Percentiles rank a stretch among this genome's conserved stretches.
These are phyloP conservation scores for Trichoderma brevicompactum DNA, from an alignment of 2,329 filamentous ascomycete species.

Conservation along the genomic window DNA sequence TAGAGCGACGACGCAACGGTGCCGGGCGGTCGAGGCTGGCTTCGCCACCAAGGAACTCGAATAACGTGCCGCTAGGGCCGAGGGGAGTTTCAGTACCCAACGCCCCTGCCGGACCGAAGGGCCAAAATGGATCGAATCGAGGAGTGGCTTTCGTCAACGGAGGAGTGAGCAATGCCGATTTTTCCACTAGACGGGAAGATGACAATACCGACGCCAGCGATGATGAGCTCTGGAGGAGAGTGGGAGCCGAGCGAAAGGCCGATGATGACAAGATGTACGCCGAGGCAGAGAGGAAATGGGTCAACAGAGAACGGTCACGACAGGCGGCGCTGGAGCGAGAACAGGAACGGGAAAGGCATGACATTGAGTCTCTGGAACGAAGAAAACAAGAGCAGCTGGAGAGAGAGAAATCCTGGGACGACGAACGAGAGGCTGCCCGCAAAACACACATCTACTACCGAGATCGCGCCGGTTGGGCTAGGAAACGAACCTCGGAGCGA, in stretches of 20 bases:
- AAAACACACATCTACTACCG: conserved; percentile 83
- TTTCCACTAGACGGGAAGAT: conserved; percentile 69
- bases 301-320: conserved; percentile 83
- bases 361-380: conserved; percentile 67
- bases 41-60: conserved; percentile 72
- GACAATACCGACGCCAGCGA: conserved; percentile 89
- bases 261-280: conserved; percentile 81
- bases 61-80: conserved; percentile 50
- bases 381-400: conserved; percentile 72
- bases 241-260: conserved; percentile 69
- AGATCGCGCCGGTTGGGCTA: conserved; percentile 82
- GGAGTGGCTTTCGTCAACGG: conserved; percentile 84
- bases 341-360: conserved; percentile 76
- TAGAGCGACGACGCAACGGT: conserved; percentile 76
- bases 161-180: conserved; percentile 64
- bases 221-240: conserved; percentile 77
- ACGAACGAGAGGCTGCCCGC: conserved; percentile 76
- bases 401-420: conserved; percentile 75
- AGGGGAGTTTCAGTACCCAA: conserved; percentile 62
- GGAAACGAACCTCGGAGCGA: conserved; percentile 75
- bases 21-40: conserved; percentile 67
- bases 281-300: conserved; percentile 87
- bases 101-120: conserved; percentile 69
- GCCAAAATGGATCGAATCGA: conserved; percentile 65
- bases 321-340: conserved; percentile 86